Evolutionary conservation across 495 filamentous ascomycete species (phyloP).

Genomic region (Lophium mytilinum): DNA sequence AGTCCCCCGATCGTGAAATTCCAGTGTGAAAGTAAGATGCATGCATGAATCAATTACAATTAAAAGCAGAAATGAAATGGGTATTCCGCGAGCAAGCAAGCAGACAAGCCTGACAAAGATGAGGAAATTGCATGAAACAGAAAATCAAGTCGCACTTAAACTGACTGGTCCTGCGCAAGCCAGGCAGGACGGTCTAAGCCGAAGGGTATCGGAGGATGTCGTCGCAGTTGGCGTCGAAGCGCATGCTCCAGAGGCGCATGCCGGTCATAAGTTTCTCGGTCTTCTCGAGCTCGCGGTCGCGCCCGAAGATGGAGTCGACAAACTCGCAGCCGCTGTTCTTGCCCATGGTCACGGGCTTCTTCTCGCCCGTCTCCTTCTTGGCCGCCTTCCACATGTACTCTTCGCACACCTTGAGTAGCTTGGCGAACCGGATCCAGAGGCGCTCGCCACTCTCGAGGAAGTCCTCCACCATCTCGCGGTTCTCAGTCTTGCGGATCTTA

Average conservation of each 20-base stretch:
- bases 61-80: conserved; percentile 2
- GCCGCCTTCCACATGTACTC: conserved; percentile 83
- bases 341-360: conserved; percentile 65
- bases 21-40: conserved; percentile 12
- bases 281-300: conserved; percentile 80
- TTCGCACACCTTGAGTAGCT: conserved; percentile 83
- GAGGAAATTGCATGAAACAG: conserved; percentile 6
- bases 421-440: conserved; percentile 77
- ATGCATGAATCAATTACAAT: conserved; percentile 19
- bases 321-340: conserved; percentile 93
- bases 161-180: background rate
- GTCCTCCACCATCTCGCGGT: conserved; percentile 75
- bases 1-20: conserved; percentile 12
- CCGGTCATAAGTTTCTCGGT: conserved; percentile 94
- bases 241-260: conserved; percentile 86
- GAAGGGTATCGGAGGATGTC: conserved; percentile 58
- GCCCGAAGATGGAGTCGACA: conserved; percentile 92
- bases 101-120: background rate
- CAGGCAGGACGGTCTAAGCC: conserved; percentile 19
- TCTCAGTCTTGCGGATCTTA: conserved; percentile 61
- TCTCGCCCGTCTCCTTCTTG: conserved; percentile 51
- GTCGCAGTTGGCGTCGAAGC: conserved; percentile 95
- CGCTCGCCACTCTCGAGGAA: conserved; percentile 89
- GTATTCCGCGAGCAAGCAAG: conserved; percentile 3
- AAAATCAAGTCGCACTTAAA: conserved; percentile 3